phyloP scores from a whole-genome alignment of 2,329 filamentous ascomycete species.

The Cytospora mali region DNA sequence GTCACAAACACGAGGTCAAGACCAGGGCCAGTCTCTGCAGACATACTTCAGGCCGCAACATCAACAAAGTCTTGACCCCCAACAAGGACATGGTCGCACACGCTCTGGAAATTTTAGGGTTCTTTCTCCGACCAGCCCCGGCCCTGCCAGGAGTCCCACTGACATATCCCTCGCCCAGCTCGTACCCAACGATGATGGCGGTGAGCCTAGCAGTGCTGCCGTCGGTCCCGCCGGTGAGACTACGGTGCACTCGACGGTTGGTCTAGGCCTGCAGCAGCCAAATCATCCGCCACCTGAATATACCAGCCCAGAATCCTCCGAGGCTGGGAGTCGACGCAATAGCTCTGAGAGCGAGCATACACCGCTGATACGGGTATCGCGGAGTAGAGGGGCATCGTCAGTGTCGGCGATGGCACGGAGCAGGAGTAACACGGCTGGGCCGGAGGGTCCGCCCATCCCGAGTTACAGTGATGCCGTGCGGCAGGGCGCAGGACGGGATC shows the following conservation, averaged over 20 bases:
- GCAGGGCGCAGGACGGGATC: slow-evolving; percentile 52
- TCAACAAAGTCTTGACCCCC: slow-evolving; percentile 50
- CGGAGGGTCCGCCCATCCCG: slow-evolving; percentile 68
- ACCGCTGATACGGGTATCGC: slow-evolving; percentile 54
- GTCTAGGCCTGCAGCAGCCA: slow-evolving; percentile 55
- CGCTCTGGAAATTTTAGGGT: slow-evolving; percentile 76
- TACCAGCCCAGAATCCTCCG: slow-evolving; percentile 65
- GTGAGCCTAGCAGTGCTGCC: slow-evolving; percentile 63
- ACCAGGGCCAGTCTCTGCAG: slow-evolving; percentile 46
- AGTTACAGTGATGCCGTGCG: slow-evolving; percentile 78
- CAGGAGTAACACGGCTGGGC: slow-evolving; percentile 33
- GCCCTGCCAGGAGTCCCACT: slow-evolving; percentile 86
- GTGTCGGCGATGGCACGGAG: slow-evolving; percentile 40
- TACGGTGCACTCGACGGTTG: slow-evolving; percentile 42
- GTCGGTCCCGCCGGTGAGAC: slow-evolving; percentile 35
- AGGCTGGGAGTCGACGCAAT: slow-evolving; percentile 56
- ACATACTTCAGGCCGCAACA: slow-evolving; percentile 42
- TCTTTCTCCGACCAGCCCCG: slow-evolving; percentile 78
- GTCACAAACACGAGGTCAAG: slow-evolving; percentile 40
- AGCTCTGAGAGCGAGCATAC: slow-evolving; percentile 60
- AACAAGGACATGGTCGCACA: slow-evolving; percentile 67
- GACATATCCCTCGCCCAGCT: slow-evolving; percentile 94
- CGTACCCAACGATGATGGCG: slow-evolving; percentile 69
- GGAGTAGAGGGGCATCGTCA: slow-evolving; percentile 54
- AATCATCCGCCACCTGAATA: slow-evolving; percentile 72